A percentile compares a stretch with the other conserved stretches of the same genome.
phyloP scores from a whole-genome alignment of 192 early-diverging fungal genomes.

The Pilobolus umbonatus region DNA sequence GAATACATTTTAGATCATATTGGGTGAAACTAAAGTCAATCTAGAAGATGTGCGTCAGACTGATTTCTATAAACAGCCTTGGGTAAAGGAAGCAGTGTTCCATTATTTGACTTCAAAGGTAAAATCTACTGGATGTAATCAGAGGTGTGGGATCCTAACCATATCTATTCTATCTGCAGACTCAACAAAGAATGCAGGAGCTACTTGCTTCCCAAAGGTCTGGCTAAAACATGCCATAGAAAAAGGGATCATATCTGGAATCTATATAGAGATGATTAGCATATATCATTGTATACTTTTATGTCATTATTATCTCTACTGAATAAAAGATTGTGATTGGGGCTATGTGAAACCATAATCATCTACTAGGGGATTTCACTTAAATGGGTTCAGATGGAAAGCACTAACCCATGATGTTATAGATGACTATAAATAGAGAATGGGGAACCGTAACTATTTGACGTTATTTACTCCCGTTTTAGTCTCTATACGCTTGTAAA shows the following conservation, averaged over 20 bases:
- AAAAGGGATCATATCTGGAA: not conserved
- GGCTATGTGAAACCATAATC: not conserved
- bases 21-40: constrained; percentile 73
- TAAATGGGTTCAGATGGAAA: too few species aligned
- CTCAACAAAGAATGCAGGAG: constrained; percentile 9
- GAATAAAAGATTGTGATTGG: too few species aligned
- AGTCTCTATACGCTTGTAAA: not conserved
- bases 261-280: not conserved
- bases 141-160: not conserved
- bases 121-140: not conserved
- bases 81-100: constrained; percentile 88
- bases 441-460: too few species aligned
- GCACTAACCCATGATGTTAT: not conserved
- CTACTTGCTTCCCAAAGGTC: constrained; percentile 4
- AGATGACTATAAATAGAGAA: not conserved
- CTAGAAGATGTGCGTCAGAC: constrained; percentile 66
- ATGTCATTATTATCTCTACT: too few species aligned
- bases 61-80: constrained; percentile 70
- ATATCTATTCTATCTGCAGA: not conserved
- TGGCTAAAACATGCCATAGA: not conserved
- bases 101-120: constrained; percentile 79
- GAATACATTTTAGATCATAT: too few species aligned
- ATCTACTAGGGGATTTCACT: not conserved
- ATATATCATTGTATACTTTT: not conserved
- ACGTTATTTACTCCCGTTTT: not conserved